Base-by-base conservation (phyloP, 331 rosid genomes). In the Erythrophleum ivorense region DNA sequence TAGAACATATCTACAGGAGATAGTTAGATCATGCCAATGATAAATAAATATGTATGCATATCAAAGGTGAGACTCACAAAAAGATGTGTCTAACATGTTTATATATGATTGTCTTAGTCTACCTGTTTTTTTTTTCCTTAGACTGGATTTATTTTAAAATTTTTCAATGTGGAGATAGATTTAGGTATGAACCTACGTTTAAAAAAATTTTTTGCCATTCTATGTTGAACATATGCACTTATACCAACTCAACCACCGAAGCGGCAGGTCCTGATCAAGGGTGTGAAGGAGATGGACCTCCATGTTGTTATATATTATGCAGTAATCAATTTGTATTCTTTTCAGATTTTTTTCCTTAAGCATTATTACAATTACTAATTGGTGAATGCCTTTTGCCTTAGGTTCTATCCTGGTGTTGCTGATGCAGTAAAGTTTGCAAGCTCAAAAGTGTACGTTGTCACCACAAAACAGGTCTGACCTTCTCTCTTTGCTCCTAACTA, bases 341-440 rank as follows among this genome's bases (percentile, higher is more conserved):
- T 60, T 50, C 46, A 41, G 29, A 29, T 49, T 49, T 63, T 31
- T 14, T 69, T 24, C 3, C 15, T 64, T 9, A 49, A 80, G 43
- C 75, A 79, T 78, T 62, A 12, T 13, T 57, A 70, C 78, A 54
- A 45, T 77, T 73, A 48, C 72, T 72, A 66, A 83, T 72, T 67
- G 7, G 49, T 11, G 53, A 48, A 81, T 70, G 54, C 21, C 52
- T 85, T 24, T 24, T 62, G 64, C 29, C 13, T 87, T 64, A 92
- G 98, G 87, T 69, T 95, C 41, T 92, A 95, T 85, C 98, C 98
- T 34, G 94, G 97, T 54, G 97, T 92, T 77, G 73, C 97, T 45
- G 97, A 95, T 80, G 98, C 98, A 24, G 76, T 95, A 38, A 90
- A 83, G 81, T 92, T 92, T 81, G 88, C 97, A 71, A 95, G 93